Evolutionary conservation across 192 early-diverging fungal species (phyloP), one percentile per base, ranked within the genome.

Genomic region (Coemansia sp.): DNA sequence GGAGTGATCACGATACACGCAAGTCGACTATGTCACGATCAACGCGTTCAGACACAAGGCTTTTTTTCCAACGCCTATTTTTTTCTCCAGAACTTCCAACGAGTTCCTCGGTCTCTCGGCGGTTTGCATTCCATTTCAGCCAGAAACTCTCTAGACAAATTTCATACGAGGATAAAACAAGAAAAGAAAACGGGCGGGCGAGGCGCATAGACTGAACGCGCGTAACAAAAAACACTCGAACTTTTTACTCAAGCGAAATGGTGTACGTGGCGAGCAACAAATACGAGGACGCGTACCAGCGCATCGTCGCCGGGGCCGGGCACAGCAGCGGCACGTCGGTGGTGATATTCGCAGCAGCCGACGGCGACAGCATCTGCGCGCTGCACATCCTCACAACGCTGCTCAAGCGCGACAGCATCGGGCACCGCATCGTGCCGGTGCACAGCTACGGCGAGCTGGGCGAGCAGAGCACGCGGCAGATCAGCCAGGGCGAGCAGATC

Each of bases 301-400:
- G 75, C 23, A 75, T 87, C 27, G 50, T 74, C 13, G 61, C 66
- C 9, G 70, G 77, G 11, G 61, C 82, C 2, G 37, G 24, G 11
- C 43, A 39, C 23, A 41, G 48, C 40, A 18, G 27, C 13, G 55
- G 69, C 24, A 72, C 81, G 2, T 76, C 85, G 0, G 81, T 87
- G 15, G 66, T 93, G 12, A 67, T 93, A 40, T 91, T 93, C 65
- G 91, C 87, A 5, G 71, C 87, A 0, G 68, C 83, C 9, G 92
- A 95, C 73, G 85, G 84, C 6, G 93, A 95, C 75, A 81, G 86
- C 5, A 71, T 95, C 11, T 95, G 93, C 73, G 89, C 86, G 7
- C 81, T 83, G 63, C 85, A 86, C 55, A 91, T 93, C 53, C 75
- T 93, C 18, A 83, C 85, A 80, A 73, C 76, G 0, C 82, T 96